Conservation (phyloP, 441 rosid species). For the Hura crepitans region DNA sequence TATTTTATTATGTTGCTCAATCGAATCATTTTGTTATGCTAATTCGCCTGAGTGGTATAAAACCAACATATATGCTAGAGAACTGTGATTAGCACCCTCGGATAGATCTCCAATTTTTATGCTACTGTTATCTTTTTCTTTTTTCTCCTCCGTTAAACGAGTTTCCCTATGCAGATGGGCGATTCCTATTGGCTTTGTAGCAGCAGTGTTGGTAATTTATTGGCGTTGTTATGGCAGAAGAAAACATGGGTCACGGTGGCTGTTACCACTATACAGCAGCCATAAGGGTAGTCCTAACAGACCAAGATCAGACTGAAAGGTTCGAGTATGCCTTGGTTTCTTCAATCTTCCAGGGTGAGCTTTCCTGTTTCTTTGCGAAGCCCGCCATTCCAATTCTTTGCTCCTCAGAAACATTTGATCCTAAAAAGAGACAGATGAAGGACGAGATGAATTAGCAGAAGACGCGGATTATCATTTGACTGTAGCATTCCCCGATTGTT, state of each 20-base stretch:
- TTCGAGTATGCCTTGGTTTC: not conserved
- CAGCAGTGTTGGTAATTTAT: slow-evolving; percentile 51
- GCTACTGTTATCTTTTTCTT: not conserved
- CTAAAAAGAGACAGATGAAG: slow-evolving; percentile 18
- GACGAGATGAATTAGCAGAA: slow-evolving; percentile 18
- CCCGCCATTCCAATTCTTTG: slow-evolving; percentile 20
- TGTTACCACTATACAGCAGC: slow-evolving; percentile 67
- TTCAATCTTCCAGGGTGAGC: slow-evolving; percentile 27
- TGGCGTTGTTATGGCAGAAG: slow-evolving; percentile 83
- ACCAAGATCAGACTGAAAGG: slow-evolving; percentile 68
- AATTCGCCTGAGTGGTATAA: not conserved
- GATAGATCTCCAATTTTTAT: not conserved
- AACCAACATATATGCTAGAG: not conserved
- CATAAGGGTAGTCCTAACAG: slow-evolving; percentile 51
- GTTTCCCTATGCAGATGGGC: slow-evolving; percentile 68
- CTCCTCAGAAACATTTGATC: slow-evolving; percentile 7
- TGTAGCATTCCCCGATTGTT: slow-evolving; percentile 23
- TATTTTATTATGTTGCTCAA: not conserved
- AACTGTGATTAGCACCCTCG: not conserved
- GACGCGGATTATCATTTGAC: slow-evolving; percentile 12
- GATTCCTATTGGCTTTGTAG: slow-evolving; percentile 54
- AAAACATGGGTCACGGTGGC: slow-evolving; percentile 62
- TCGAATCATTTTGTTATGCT: not conserved
- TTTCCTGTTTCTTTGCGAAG: slow-evolving; percentile 25
- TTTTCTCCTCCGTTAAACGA: not conserved